Evolutionary conservation across 306 rosid species (phyloP), one percentile per base, ranked within the genome.

Genomic region (Dicorynia guianensis): DNA sequence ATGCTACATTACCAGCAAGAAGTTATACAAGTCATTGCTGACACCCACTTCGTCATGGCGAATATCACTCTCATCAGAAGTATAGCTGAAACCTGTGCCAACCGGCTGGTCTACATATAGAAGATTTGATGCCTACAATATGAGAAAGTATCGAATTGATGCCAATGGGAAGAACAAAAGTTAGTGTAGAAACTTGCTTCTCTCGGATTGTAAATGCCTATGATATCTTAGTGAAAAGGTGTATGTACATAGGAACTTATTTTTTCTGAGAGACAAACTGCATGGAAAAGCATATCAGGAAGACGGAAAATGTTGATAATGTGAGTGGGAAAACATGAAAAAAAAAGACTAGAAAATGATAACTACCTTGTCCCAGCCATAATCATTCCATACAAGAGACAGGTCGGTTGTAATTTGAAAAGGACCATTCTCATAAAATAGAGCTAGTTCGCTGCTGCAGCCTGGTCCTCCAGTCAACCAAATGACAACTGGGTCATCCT

Each of bases 391-490:
- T 0, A 33, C 59, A 56, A 94, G 96, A 55, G 98, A 94, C 82
- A 88, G 72, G 53, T 91, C 82, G 11, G 76, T 77, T 43, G 87
- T 61, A 71, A 94, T 85, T 0, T 85, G 84, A 18, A 94, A 91
- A 47, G 98, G 98, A n/a, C 98, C 98, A 75, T 94, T 94, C 67
- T 94, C 98, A 63, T 85, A 91, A 54, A 94, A 94, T 89, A 94
- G 69, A 14, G 98, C 97, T 17, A 94, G 71, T 68, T 87, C 95
- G 78, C 98, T 87, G 70, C 96, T 77, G 5, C 98, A 94, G 6
- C 98, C 98, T 75, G 98, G 98, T 52, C 98, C 98, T 79, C 98
- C 98, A 8, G 97, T 94, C 68, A 94, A 73, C 98, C 98, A 94
- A 63, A 91, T 88, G 42, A 94, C 98, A 50, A 94, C 71, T 0